phyloP scores from a whole-genome alignment of 768 basidiomycete genomes.

The Boletus subparvulus region DNA sequence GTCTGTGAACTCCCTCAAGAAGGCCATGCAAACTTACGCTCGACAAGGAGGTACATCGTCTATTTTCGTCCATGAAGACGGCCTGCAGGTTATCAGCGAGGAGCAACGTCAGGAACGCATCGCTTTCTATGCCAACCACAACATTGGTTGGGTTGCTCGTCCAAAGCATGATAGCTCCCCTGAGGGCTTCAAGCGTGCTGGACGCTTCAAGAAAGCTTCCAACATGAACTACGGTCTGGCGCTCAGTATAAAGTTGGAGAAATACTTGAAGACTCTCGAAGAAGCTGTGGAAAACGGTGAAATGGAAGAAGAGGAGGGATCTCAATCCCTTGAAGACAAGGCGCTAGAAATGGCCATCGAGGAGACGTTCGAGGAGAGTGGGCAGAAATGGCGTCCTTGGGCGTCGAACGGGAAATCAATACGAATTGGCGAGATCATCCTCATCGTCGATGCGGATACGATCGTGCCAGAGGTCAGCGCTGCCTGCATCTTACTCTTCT shows the following conservation, averaged over 20 bases:
- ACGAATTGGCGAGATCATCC: slow-evolving; percentile 75
- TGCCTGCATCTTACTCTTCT: not conserved
- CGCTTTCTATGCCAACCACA: slow-evolving; percentile 54
- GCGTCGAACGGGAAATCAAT: slow-evolving; percentile 72
- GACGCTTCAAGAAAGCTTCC: slow-evolving; percentile 91
- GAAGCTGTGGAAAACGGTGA: slow-evolving; percentile 39
- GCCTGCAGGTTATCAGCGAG: slow-evolving; percentile 49
- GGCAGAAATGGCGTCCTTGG: slow-evolving; percentile 66
- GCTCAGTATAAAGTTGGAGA: slow-evolving; percentile 38
- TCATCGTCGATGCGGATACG: slow-evolving; percentile 88
- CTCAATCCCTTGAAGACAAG: slow-evolving; percentile 55
- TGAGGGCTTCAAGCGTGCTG: slow-evolving; percentile 42
- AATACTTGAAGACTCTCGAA: slow-evolving; percentile 45
- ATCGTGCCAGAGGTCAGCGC: slow-evolving; percentile 66
- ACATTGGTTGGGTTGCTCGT: slow-evolving; percentile 60
- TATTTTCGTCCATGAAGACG: slow-evolving; percentile 63
- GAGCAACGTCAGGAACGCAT: slow-evolving; percentile 49
- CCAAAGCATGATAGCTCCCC: slow-evolving; percentile 43
- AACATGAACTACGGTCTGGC: slow-evolving; percentile 83
- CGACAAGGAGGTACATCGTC: slow-evolving; percentile 59
- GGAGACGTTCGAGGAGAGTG: slow-evolving; percentile 64
- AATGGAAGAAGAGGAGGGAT: slow-evolving; percentile 40
- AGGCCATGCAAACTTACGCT: slow-evolving; percentile 64
- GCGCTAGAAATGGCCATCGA: slow-evolving; percentile 74
- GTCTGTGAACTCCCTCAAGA: slow-evolving; percentile 69